Conservation (phyloP, 805 yeast genomes). For the Saturnispora galanensis region DNA sequence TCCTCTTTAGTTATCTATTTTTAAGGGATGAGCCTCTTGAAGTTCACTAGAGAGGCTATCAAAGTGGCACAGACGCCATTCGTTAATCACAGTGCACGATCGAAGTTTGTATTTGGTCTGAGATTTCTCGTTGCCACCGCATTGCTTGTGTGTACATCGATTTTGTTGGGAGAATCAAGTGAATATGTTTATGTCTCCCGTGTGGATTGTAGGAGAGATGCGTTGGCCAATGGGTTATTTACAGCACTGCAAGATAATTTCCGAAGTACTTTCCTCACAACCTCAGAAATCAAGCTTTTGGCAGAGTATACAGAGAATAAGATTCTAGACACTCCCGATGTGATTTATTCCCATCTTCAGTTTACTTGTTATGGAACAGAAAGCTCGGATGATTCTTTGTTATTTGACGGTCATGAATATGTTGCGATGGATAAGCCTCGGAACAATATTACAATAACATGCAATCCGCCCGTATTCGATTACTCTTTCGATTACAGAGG, state of each 20-base stretch:
- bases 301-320: slow-evolving; percentile 37
- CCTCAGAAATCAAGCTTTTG: slow-evolving; percentile 38
- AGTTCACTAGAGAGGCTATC: too few species aligned
- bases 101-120: slow-evolving; percentile 16
- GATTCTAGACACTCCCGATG: slow-evolving; percentile 41
- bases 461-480: slow-evolving; percentile 13
- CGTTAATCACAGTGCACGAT: slow-evolving; percentile 19
- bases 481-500: slow-evolving; percentile 37
- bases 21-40: too few species aligned
- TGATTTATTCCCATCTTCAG: slow-evolving; percentile 31
- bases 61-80: slow-evolving; percentile 16
- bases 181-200: slow-evolving; percentile 12
- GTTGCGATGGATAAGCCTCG: not conserved
- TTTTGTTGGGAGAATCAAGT: not conserved
- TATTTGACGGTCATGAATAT: slow-evolving; percentile 2
- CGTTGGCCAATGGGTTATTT: slow-evolving; percentile 45
- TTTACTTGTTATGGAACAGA: slow-evolving; percentile 38
- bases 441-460: slow-evolving; percentile 10
- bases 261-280: slow-evolving; percentile 30
- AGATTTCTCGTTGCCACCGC: slow-evolving; percentile 11
- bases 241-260: slow-evolving; percentile 28
- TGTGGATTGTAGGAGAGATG: slow-evolving; percentile 42
- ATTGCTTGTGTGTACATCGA: not conserved
- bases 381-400: slow-evolving; percentile 13
- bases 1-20: too few species aligned